A percentile compares a stretch with the other conserved stretches of the same genome.
These are phyloP conservation scores for Syncephalastrum sp. DNA, from an alignment of 371 early-diverging fungal genomes.

Conservation along the genomic window DNA sequence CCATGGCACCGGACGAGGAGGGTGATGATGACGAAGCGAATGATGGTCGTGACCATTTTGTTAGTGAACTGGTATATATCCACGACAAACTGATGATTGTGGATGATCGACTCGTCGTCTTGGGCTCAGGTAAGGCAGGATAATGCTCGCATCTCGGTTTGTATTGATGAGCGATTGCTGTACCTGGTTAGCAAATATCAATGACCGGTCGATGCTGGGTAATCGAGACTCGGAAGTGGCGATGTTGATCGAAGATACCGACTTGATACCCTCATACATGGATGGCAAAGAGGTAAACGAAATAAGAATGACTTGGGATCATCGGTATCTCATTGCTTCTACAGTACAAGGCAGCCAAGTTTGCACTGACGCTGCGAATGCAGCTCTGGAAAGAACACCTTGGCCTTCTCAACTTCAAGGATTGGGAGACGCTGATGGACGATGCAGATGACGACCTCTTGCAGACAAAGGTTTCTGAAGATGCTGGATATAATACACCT, in stretches of 20 bases:
- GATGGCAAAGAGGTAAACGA: slow-evolving; percentile 59
- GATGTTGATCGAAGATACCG: slow-evolving; percentile 80
- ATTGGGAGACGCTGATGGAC: slow-evolving; percentile 24
- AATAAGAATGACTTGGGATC: background rate
- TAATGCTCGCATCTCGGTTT: background rate
- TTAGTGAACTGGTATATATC: slow-evolving; percentile 87
- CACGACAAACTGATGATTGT: slow-evolving; percentile 93
- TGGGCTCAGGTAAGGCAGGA: slow-evolving; percentile 69
- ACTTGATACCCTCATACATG: slow-evolving; percentile 68
- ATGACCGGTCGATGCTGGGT: slow-evolving; percentile 79
- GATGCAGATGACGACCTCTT: slow-evolving; percentile 8
- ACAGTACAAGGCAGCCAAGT: slow-evolving; percentile 69
- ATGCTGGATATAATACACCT: slow-evolving; percentile 10
- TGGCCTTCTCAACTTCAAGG: slow-evolving; percentile 57
- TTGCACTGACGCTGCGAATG: slow-evolving; percentile 74
- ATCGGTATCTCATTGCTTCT: background rate
- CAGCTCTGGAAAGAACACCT: slow-evolving; percentile 85
- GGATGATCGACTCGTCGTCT: slow-evolving; percentile 79
- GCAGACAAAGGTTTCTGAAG: slow-evolving; percentile 7
- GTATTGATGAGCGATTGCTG: background rate
- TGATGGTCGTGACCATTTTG: slow-evolving; percentile 47
- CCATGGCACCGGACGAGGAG: too few relatives aligned
- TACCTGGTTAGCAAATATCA: slow-evolving; percentile 36
- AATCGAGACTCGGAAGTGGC: slow-evolving; percentile 92
- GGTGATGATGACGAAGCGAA: slow-evolving; percentile 6